Evolutionary conservation across 2,329 filamentous ascomycete genomes (phyloP).

Genomic region (Nigrospora oryzae): DNA sequence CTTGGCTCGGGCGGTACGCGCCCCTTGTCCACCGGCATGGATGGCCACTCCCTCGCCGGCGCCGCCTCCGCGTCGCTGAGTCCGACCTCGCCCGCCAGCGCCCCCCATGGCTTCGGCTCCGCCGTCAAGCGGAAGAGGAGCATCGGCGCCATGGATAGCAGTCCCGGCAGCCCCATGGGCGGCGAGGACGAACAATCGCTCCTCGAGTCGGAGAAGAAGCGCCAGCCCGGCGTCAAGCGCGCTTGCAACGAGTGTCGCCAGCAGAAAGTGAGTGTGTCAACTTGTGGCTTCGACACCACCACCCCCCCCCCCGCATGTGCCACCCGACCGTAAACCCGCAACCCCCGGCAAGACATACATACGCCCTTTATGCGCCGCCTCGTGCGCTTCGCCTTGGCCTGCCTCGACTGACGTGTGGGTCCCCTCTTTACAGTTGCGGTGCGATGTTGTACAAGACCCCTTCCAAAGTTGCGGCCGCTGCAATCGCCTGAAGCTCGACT

Average conservation of each 20-base stretch:
- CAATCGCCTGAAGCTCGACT: slow-evolving; percentile 69
- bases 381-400: too few species aligned
- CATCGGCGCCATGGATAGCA: slow-evolving; percentile 45
- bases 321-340: not conserved
- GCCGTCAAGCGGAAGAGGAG: slow-evolving; percentile 53
- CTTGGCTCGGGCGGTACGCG: slow-evolving; percentile 1
- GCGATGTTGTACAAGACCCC: slow-evolving; percentile 75
- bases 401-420: not conserved
- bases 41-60: slow-evolving; percentile 35
- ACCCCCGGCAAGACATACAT: slow-evolving; percentile 4
- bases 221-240: slow-evolving; percentile 64
- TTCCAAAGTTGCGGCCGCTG: slow-evolving; percentile 73
- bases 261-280: slow-evolving; percentile 59
- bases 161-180: slow-evolving; percentile 43
- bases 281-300: not conserved
- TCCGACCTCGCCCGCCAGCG: slow-evolving; percentile 47
- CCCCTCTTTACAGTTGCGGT: slow-evolving; percentile 52
- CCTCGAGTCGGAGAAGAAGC: slow-evolving; percentile 49
- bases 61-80: slow-evolving; percentile 40
- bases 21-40: slow-evolving; percentile 28
- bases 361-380: not conserved
- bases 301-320: not conserved
- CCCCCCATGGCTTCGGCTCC: slow-evolving; percentile 30
- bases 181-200: slow-evolving; percentile 49
- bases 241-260: slow-evolving; percentile 81